Conservation (phyloP, 345 rosid genomes). For the Brassica incana region DNA sequence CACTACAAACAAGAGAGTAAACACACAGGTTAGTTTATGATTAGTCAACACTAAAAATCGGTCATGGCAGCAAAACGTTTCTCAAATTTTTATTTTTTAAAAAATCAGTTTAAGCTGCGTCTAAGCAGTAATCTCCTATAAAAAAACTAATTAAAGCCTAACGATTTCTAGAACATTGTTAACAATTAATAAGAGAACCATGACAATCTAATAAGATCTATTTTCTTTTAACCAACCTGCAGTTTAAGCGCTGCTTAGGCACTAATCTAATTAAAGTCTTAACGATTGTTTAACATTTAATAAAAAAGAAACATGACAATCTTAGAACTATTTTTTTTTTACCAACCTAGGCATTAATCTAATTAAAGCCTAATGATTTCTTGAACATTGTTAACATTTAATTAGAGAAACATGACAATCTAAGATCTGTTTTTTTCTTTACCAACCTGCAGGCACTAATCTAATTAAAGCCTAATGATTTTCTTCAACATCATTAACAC, state of each 20-base stretch:
- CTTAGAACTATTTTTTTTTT: too few species aligned
- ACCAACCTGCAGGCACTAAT: too few species aligned
- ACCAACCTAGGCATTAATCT: too few species aligned
- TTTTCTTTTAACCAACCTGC: slow-evolving; percentile 7
- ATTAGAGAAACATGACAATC: neutral
- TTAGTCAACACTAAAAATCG: neutral
- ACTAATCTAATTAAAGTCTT: too few species aligned
- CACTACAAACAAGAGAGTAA: slow-evolving; percentile 3
- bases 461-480: too few species aligned
- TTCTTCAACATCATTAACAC: neutral
- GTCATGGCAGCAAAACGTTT: neutral
- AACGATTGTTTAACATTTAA: too few species aligned
- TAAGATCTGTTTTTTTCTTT: neutral
- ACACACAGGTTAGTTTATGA: neutral
- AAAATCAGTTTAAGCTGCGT: neutral
- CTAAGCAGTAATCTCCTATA: neutral
- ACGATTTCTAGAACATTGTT: neutral
- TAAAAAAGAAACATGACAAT: too few species aligned
- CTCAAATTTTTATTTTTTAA: neutral
- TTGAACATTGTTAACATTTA: neutral
- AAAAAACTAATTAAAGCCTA: neutral
- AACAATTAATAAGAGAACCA: neutral
- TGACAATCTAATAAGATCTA: neutral
- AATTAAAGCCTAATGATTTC: neutral
- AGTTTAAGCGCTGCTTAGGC: neutral